A percentile compares a stretch with the other conserved stretches of the same genome.
Conservation (phyloP, 2,329 filamentous ascomycete species). For the Xylaria sp. region DNA sequence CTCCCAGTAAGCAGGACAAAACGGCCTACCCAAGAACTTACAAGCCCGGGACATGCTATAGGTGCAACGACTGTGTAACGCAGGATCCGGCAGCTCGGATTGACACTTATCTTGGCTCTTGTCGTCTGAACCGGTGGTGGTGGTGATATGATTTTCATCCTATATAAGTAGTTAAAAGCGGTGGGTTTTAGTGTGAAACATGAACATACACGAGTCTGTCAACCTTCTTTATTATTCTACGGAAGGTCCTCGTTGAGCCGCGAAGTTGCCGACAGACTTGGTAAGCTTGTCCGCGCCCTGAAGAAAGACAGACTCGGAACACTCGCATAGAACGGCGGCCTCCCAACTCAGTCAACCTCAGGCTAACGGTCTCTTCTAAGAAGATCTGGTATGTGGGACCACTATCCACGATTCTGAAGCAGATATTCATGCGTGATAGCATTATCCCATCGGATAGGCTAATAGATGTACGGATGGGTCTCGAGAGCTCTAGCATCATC, state of each 20-base stretch:
- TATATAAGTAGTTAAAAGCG: neutral
- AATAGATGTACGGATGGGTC: too few relatives aligned
- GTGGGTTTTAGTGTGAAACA: neutral
- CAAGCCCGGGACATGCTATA: neutral
- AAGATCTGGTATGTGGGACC: constrained; percentile 83
- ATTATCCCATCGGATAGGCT: constrained; percentile 72
- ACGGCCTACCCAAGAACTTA: neutral
- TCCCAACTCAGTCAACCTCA: constrained; percentile 81
- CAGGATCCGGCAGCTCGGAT: constrained; percentile 25
- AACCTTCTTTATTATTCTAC: neutral
- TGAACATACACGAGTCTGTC: neutral
- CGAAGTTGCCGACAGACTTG: constrained; percentile 55
- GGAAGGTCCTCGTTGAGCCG: neutral
- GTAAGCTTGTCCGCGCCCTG: constrained; percentile 75
- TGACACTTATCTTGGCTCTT: neutral
- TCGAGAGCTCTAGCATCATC: too few relatives aligned
- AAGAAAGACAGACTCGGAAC: constrained; percentile 73
- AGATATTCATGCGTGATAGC: constrained; percentile 94
- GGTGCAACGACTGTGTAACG: constrained; percentile 12
- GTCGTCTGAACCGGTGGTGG: neutral
- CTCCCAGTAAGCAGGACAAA: neutral
- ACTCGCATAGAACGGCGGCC: constrained; percentile 79
- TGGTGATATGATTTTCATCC: neutral
- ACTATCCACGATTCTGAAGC: constrained; percentile 78
- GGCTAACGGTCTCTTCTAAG: constrained; percentile 72